Evolutionary conservation across 2,329 filamentous ascomycete species (phyloP).

Genomic region (Pseudogymnoascus sp.): DNA sequence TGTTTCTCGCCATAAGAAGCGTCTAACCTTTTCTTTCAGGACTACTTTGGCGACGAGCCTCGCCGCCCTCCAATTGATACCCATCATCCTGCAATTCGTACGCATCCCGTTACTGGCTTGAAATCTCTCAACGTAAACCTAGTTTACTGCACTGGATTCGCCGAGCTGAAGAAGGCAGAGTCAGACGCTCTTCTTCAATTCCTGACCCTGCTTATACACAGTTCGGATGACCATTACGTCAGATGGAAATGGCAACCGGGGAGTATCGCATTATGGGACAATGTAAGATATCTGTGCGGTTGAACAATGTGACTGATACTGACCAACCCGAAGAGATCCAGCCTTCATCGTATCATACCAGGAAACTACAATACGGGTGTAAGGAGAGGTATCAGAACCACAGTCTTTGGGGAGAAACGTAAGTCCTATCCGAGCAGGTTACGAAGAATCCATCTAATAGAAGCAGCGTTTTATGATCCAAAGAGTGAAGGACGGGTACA

Average conservation of each 20-base stretch:
- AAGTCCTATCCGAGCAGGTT: slow-evolving; percentile 9
- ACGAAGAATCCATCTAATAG: neutral
- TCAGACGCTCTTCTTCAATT: slow-evolving; percentile 22
- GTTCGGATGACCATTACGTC: slow-evolving; percentile 24
- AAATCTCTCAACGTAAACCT: slow-evolving; percentile 24
- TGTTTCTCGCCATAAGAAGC: slow-evolving; percentile 6
- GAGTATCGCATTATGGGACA: slow-evolving; percentile 25
- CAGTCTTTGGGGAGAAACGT: slow-evolving; percentile 25
- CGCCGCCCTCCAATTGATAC: slow-evolving; percentile 26
- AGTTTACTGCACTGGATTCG: slow-evolving; percentile 20
- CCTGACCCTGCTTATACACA: slow-evolving; percentile 20
- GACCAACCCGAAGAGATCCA: slow-evolving; percentile 16
- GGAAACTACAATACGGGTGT: slow-evolving; percentile 18
- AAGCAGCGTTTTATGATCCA: slow-evolving; percentile 21
- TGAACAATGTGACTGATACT: neutral
- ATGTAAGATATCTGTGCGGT: slow-evolving; percentile 10
- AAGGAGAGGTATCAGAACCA: slow-evolving; percentile 21
- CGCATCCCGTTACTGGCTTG: slow-evolving; percentile 25
- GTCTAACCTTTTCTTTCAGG: slow-evolving; percentile 12
- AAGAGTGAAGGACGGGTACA: slow-evolving; percentile 20
- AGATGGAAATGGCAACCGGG: slow-evolving; percentile 25
- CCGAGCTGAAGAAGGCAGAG: slow-evolving; percentile 24
- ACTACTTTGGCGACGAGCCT: slow-evolving; percentile 21
- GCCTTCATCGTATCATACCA: slow-evolving; percentile 22
- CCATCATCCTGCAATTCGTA: slow-evolving; percentile 26